These are phyloP conservation scores for Lasiosphaeria miniovina DNA, from an alignment of 495 filamentous ascomycete genomes.

Conservation along the genomic window DNA sequence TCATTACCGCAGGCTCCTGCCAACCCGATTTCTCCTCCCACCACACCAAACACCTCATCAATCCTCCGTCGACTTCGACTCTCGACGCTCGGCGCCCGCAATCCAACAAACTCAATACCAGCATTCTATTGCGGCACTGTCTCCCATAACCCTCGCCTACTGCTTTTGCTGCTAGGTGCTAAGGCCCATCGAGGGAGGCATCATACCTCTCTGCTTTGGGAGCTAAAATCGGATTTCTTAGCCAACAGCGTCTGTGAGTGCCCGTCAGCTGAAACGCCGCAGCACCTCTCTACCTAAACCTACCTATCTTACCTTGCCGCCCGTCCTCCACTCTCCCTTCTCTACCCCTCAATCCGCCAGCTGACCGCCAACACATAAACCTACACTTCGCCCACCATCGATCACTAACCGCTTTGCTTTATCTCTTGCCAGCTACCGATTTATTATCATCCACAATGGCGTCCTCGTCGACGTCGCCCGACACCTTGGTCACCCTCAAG, in stretches of 20 bases:
- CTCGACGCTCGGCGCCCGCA: slow-evolving; percentile 5
- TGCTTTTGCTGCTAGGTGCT: slow-evolving; percentile 7
- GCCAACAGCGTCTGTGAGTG: slow-evolving; percentile 6
- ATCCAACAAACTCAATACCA: background rate
- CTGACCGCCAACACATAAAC: background rate
- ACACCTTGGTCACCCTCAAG: slow-evolving; percentile 84
- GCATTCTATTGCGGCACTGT: background rate
- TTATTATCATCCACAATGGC: slow-evolving; percentile 41
- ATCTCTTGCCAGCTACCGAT: background rate
- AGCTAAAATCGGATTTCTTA: background rate
- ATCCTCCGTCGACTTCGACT: slow-evolving; percentile 6
- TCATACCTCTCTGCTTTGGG: background rate
- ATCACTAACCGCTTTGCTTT: background rate
- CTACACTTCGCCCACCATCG: background rate
- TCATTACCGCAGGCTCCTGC: background rate
- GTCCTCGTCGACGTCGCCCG: slow-evolving; percentile 54
- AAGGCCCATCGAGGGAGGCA: slow-evolving; percentile 6
- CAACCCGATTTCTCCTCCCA: slow-evolving; percentile 10
- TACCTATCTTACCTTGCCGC: background rate
- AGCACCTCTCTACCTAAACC: background rate
- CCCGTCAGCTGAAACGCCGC: slow-evolving; percentile 2
- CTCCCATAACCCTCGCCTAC: slow-evolving; percentile 1
- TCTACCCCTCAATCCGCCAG: background rate
- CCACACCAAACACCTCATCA: slow-evolving; percentile 6
- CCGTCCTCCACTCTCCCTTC: background rate